Base-by-base conservation (phyloP, 1,139 yeast genomes). In the Diutina sp. region DNA sequence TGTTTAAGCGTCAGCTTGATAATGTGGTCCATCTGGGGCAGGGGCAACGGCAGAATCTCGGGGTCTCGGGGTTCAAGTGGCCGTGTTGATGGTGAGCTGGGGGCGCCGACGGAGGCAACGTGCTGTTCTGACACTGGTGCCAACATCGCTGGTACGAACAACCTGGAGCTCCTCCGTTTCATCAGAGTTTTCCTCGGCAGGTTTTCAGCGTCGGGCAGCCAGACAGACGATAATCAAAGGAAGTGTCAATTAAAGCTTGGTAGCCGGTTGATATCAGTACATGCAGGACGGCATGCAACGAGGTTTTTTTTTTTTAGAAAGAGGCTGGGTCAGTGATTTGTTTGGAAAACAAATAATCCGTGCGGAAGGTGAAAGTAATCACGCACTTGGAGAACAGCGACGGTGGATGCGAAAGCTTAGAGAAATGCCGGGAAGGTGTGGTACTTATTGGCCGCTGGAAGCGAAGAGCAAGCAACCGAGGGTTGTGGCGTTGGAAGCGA, bases 1-100 rank as follows among this genome's bases (percentile, higher is more conserved):
- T 70, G 74, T 57, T 73, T 72, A 29, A 66, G 59, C 6, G 62
- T 55, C 9, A 57, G 52, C 52, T 62, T 63, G 56, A 63, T 57
- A 55, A 72, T 18, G 29, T 56, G 54, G 51, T 61, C 62, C 44
- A 50, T 28, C 7, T n/a, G 28, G n/a, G 53, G 45, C 53, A 50
- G 53, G 9, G 53, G 53, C 5, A 18, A 18, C 3, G 45, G 44
- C 53, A 32, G 53, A 6, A 12, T 12, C 53, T 16, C 44, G 28
- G 32, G 41, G 28, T 12, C 38, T 35, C 41, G 41, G 46, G 46
- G 8, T 6, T 18, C 46, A 21, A n/a, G 46, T n/a, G 46, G 25
- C 25, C 46, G 46, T 18, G 45, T 9, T 2, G 45, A n/a, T n/a
- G 45, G 16, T 7, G 45, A 18, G 11, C 12, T 32, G 9, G 11